Evolutionary conservation across 148 eudicot species (phyloP).

Genomic region (Cornus suecica): DNA sequence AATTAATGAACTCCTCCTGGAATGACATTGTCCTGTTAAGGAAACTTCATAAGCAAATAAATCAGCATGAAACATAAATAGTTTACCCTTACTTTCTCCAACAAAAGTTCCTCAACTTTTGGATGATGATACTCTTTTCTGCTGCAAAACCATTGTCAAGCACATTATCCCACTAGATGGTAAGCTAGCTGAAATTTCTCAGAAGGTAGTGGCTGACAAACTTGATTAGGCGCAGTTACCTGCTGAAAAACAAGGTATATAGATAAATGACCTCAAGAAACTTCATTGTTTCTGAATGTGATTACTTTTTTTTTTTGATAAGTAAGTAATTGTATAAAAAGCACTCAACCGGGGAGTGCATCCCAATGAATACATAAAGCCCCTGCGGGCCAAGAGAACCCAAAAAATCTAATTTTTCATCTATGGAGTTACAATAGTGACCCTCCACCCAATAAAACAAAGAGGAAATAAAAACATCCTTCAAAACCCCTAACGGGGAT

Average conservation of each 20-base stretch:
- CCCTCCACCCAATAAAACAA: not conserved
- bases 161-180: not conserved
- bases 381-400: no score
- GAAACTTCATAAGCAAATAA: not conserved
- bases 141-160: not conserved
- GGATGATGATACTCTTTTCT: no score
- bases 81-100: not conserved
- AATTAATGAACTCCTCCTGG: slow-evolving; percentile 4
- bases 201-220: not conserved
- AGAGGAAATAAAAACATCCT: not conserved
- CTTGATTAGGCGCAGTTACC: not conserved
- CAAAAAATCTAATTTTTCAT: no score
- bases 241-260: not conserved
- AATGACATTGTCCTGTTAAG: not conserved
- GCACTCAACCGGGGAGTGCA: no score
- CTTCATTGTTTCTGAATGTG: not conserved
- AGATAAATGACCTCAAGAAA: not conserved
- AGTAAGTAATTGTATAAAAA: no score
- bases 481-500: no score
- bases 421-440: no score
- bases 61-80: not conserved
- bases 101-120: no score
- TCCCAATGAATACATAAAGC: no score
- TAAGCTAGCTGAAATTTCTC: not conserved
- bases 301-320: no score